Conservation (phyloP, 148 eudicot species). For the Chenopodium album region DNA sequence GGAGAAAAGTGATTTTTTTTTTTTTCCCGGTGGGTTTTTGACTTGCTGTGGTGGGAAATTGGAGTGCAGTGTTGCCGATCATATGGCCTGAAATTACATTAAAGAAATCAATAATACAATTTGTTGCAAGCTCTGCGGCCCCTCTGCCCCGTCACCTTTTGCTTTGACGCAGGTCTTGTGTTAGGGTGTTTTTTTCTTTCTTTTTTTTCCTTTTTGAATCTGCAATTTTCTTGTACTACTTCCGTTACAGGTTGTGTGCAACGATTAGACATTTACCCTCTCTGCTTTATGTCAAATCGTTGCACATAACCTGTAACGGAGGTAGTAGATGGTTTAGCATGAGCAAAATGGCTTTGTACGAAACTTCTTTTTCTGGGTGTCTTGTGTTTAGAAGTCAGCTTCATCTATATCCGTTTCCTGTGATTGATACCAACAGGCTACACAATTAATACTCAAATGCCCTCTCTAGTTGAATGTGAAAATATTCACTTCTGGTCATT, state of each 20-base stretch:
- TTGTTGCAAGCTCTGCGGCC: neutral
- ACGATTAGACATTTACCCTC: too few relatives aligned
- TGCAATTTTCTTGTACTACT: neutral
- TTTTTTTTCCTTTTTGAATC: neutral
- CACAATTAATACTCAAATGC: neutral
- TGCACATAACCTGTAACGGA: too few relatives aligned
- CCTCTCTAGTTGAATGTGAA: neutral
- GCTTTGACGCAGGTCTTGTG: neutral
- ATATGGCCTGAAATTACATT: neutral
- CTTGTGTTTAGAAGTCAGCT: neutral
- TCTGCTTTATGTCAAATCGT: too few relatives aligned
- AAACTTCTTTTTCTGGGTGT: neutral
- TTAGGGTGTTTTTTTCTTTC: neutral
- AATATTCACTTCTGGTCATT: neutral
- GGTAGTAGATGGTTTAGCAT: too few relatives aligned
- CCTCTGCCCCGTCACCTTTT: neutral
- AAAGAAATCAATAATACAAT: neutral
- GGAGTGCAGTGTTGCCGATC: neutral
- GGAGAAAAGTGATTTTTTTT: neutral
- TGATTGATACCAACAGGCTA: neutral
- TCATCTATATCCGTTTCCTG: neutral
- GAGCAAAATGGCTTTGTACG: neutral
- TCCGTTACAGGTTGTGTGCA: too few relatives aligned
- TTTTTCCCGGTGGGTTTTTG: neutral
- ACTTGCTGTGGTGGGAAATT: neutral